A percentile compares a stretch with the other conserved stretches of the same genome.
These are phyloP conservation scores for Mycena pura DNA, from an alignment of 768 basidiomycete species.

Conservation along the genomic window DNA sequence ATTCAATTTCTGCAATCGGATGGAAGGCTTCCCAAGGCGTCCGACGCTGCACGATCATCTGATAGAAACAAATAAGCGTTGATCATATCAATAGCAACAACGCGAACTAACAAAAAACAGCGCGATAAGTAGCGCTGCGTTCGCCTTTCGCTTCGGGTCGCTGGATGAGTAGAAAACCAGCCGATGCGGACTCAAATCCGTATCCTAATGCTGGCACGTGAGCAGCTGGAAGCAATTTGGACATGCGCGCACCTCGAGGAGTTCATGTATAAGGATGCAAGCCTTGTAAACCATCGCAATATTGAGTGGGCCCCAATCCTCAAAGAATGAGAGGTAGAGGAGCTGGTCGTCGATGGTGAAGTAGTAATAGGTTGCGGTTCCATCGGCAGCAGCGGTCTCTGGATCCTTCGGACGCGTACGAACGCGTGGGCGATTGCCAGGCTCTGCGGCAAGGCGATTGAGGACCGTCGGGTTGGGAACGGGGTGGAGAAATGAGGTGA, in stretches of 20 bases:
- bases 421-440: constrained; percentile 62
- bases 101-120: constrained; percentile 80
- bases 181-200: constrained; percentile 71
- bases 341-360: constrained; percentile 94
- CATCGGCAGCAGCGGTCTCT: constrained; percentile 74
- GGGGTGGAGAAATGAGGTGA: constrained; percentile 87
- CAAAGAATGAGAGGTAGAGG: constrained; percentile 91
- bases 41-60: constrained; percentile 93
- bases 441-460: constrained; percentile 62
- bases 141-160: constrained; percentile 88
- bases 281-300: constrained; percentile 93
- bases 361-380: constrained; percentile 81
- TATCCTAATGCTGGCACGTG: constrained; percentile 65
- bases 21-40: constrained; percentile 95
- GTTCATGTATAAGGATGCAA: constrained; percentile 89
- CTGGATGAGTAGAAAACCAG: constrained; percentile 89
- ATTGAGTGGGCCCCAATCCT: constrained; percentile 94
- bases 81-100: constrained; percentile 17
- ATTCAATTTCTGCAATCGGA: constrained; percentile 90
- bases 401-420: constrained; percentile 65
- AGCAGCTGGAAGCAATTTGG: constrained; percentile 41
- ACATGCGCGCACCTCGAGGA: constrained; percentile 67
- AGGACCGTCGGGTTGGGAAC: constrained; percentile 68
- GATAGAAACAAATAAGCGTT: constrained; percentile 22
- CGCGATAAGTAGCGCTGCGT: constrained; percentile 93